A percentile compares a stretch with the other conserved stretches of the same genome.
Conservation (phyloP, 768 basidiomycete genomes). For the Hericium alpestre region DNA sequence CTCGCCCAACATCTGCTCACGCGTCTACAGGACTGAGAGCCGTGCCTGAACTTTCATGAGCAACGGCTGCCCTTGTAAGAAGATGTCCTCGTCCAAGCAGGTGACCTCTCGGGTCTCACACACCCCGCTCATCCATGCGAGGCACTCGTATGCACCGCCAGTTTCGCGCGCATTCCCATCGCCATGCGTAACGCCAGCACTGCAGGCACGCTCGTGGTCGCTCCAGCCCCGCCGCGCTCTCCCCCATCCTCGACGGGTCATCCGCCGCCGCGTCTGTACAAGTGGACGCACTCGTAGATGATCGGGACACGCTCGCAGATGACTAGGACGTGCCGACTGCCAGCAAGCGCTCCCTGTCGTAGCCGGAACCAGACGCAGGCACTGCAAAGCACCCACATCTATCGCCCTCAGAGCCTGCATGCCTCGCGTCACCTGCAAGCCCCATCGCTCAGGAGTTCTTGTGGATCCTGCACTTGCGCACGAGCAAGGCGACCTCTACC, state of each 20-base stretch:
- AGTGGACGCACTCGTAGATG: conserved; percentile 2
- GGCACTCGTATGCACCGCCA: conserved; percentile 61
- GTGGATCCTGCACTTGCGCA: conserved; percentile 19
- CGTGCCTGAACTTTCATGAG: conserved; percentile 71
- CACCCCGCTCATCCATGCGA: conserved; percentile 65
- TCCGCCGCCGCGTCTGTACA: conserved; percentile 19
- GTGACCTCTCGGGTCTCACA: conserved; percentile 51
- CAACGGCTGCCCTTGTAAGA: conserved; percentile 41
- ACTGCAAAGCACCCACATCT: conserved; percentile 34
- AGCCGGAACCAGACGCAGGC: neutral
- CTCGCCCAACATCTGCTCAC: no score
- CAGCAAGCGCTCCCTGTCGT: neutral
- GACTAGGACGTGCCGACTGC: conserved; percentile 2
- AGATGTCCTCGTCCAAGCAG: conserved; percentile 14
- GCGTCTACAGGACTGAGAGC: conserved; percentile 37
- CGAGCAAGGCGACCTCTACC: conserved; percentile 59
- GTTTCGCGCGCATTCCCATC: conserved; percentile 45
- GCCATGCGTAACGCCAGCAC: conserved; percentile 61
- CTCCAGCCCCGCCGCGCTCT: conserved; percentile 33
- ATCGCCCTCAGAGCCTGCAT: conserved; percentile 25
- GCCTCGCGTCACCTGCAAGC: conserved; percentile 48
- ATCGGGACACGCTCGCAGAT: no score
- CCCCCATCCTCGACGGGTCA: conserved; percentile 38
- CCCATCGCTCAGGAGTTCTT: conserved; percentile 36
- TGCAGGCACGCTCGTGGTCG: conserved; percentile 52